Base-by-base conservation (phyloP, 108 stramenopile species). In the Skeletonema potamos region DNA sequence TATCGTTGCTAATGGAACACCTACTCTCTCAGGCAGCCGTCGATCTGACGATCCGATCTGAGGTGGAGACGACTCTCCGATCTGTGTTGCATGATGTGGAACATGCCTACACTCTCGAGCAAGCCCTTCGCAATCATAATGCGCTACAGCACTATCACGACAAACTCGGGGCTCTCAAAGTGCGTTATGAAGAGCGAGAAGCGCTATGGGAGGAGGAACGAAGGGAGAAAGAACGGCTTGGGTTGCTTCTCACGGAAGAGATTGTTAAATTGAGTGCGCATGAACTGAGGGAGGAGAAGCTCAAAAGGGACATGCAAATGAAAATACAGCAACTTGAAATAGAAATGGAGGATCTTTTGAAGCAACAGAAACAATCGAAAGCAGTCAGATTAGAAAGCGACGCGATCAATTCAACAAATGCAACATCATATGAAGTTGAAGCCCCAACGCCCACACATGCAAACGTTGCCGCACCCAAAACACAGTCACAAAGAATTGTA, bases 71-170 rank as follows among this genome's bases (percentile, higher is more conserved):
- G 4, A 66, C 73, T 27, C 70, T 82, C 17, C 22, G 36, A 26
- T 63, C 76, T 48, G 32, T 82, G 34, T 70, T 82, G 4, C 65
- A 76, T 18, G 81, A 82, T 39, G 75, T 82, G 5, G 81, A 82
- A 54, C 44, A 39, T n/a, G 71, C 81, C 15, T 54, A 62, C 60
- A 36, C 61, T 15, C 81, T 82, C 64, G 61, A 71, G 44, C 65
- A 59, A 29, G 27, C 59, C 29, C 76, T 82, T 13, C 30, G 48
- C 24, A 22, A 32, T n/a, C 43, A 64, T 46, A 77, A 64, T 62
- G 71, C 44, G 30, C 39, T 77, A 17, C 70, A 67, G 13, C n/a
- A 56, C 32, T 36, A 66, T 20, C 55, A 33, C 44, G 51, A 67
- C 8, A n/a, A 55, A 24, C 34, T 60, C 27, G 70, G 41, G 28